Evolutionary conservation across 2,329 filamentous ascomycete genomes (phyloP), one percentile per base, ranked within the genome.

Genomic region (Cadophora gregata): DNA sequence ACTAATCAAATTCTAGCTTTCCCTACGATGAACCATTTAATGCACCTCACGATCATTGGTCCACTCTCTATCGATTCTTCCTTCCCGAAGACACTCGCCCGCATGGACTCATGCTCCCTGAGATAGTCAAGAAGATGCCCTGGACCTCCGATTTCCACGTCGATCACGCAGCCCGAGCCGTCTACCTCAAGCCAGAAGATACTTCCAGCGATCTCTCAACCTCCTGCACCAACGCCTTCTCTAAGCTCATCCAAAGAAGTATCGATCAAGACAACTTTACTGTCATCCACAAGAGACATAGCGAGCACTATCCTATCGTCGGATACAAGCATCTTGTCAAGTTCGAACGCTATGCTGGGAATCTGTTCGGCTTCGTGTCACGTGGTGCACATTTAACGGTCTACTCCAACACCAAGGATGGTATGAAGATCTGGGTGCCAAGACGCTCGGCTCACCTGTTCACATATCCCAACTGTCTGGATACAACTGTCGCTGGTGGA

Each of bases 401-500:
- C 4, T 92, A 89, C 74, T 83, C 84, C 14, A 74, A 80, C 9
- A 82, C 82, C 6, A 75, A 76, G n/a, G 78, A 75, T 69, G 70
- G 68, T 5, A 56, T 91, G 63, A 86, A 84, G 71, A 84, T 95
- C 33, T 96, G 92, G 92, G 85, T 92, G 1, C 90, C 92, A 0
- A 81, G 88, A 27, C 82, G 92, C 19, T 86, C 89, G 56, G 81
- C 78, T 59, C 85, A 82, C 10, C 90, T 94, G 74, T 86, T 89
- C 77, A 93, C 91, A 0, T 94, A 92, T 72, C 88, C 88, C 0
- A 86, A 87, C 3, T 88, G 92, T 83, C 82, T 94, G 64, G 92
- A 96, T 75, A 95, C 93, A 74, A 91, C 90, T 7, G 92, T 94
- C 16, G 92, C 91, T 0, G 92, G 92, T 3, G 92, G 92, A 0